These are phyloP conservation scores for Coriaria nepalensis DNA, from an alignment of 306 rosid genomes.

Conservation along the genomic window DNA sequence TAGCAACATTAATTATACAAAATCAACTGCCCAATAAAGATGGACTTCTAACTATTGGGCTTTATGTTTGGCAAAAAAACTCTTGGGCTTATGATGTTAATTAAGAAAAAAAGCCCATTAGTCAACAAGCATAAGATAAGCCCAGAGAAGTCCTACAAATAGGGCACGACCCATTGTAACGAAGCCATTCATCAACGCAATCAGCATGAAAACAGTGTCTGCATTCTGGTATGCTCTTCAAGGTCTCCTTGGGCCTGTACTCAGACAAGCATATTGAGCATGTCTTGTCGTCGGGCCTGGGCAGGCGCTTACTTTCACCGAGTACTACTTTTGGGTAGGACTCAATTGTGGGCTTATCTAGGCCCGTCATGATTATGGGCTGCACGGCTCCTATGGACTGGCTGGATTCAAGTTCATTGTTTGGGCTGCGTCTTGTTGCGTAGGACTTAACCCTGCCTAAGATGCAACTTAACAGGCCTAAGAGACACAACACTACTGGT, in stretches of 20 bases:
- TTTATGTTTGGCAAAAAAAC: no score
- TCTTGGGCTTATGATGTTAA: no score
- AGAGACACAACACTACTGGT: slow-evolving; percentile 23
- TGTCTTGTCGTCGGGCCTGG: slow-evolving; percentile 22
- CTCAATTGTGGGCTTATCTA: slow-evolving; percentile 40
- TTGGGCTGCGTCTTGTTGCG: slow-evolving; percentile 1
- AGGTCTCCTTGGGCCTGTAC: slow-evolving; percentile 43
- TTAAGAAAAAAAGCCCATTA: no score
- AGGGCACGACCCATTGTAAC: slow-evolving; percentile 55
- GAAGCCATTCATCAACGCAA: slow-evolving; percentile 74
- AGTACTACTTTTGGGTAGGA: slow-evolving; percentile 48
- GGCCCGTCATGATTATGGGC: slow-evolving; percentile 23
- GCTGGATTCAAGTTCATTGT: slow-evolving; percentile 21
- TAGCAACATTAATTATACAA: no score
- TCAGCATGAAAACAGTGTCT: slow-evolving; percentile 58
- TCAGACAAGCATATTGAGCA: slow-evolving; percentile 65
- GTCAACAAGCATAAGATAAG: no score
- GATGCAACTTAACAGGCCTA: slow-evolving; percentile 26
- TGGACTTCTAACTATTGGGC: no score
- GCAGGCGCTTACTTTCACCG: slow-evolving; percentile 32
- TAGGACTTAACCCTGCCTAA: slow-evolving; percentile 20
- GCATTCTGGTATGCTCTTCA: slow-evolving; percentile 52
- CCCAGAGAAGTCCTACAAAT: slow-evolving; percentile 47
- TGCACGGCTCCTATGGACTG: slow-evolving; percentile 19
- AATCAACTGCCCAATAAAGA: no score